Evolutionary conservation across 1,284 basidiomycete genomes (phyloP).

Genomic region (Amylostereum chailletii): DNA sequence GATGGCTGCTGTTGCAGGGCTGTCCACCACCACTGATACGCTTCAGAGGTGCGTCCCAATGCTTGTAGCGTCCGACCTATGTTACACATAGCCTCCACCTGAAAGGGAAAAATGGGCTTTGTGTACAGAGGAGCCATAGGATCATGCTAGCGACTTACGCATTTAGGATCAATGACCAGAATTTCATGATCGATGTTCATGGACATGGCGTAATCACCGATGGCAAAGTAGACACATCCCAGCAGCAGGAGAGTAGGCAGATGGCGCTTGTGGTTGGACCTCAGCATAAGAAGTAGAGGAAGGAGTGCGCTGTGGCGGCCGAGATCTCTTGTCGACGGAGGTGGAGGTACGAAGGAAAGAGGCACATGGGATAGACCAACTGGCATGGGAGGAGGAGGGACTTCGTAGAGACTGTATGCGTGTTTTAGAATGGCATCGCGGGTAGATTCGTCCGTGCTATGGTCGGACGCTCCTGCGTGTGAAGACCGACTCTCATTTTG

Average conservation of each 20-base stretch:
- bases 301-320: constrained; percentile 16
- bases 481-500: too few relatives aligned
- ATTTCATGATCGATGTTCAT: constrained; percentile 16
- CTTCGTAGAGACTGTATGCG: constrained; percentile 18
- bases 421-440: constrained; percentile 19
- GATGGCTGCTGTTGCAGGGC: constrained; percentile 17
- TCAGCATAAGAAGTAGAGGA: constrained; percentile 16
- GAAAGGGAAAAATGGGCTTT: background rate
- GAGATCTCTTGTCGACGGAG: constrained; percentile 8
- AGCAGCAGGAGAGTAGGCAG: constrained; percentile 18
- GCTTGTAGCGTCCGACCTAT: background rate
- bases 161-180: constrained; percentile 15
- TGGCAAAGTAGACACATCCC: constrained; percentile 18
- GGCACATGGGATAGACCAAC: constrained; percentile 16
- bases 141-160: constrained; percentile 5
- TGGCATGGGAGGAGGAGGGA: constrained; percentile 5
- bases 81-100: background rate
- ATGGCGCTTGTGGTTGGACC: constrained; percentile 15
- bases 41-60: constrained; percentile 11
- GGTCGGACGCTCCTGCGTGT: too few relatives aligned
- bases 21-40: constrained; percentile 21
- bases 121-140: background rate
- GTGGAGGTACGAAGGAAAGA: constrained; percentile 7
- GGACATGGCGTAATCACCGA: constrained; percentile 17
- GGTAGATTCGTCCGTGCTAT: background rate